phyloP scores from a whole-genome alignment of 2,329 filamentous ascomycete species.

The Didymella pomorum region DNA sequence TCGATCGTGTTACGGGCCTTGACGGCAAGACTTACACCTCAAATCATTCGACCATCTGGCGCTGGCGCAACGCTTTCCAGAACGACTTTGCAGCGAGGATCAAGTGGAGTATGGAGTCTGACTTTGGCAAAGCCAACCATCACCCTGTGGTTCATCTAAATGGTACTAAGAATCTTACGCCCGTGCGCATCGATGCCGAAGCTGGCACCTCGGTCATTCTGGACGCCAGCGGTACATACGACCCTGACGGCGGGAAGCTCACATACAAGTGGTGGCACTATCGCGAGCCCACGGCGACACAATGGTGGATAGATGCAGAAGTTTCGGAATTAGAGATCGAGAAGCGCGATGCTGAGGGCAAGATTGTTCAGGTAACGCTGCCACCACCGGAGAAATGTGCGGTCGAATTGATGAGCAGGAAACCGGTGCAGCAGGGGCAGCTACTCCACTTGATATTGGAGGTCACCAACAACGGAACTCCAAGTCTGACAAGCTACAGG shows the following conservation, averaged over 20 bases:
- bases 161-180: constrained; percentile 48
- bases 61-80: constrained; percentile 63
- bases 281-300: constrained; percentile 52
- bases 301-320: constrained; percentile 54
- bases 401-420: constrained; percentile 47
- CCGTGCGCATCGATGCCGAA: constrained; percentile 53
- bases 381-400: constrained; percentile 55
- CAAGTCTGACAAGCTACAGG: constrained; percentile 58
- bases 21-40: constrained; percentile 48
- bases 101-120: constrained; percentile 55
- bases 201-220: constrained; percentile 53
- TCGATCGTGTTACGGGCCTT: constrained; percentile 48
- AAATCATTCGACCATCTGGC: constrained; percentile 62
- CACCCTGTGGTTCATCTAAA: constrained; percentile 59
- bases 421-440: constrained; percentile 53
- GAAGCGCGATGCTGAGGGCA: constrained; percentile 38
- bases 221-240: constrained; percentile 58
- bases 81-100: constrained; percentile 60
- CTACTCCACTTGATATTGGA: constrained; percentile 60
- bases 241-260: constrained; percentile 56
- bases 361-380: constrained; percentile 50
- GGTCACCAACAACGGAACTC: constrained; percentile 56
- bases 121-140: constrained; percentile 54
- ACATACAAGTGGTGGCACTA: constrained; percentile 63
- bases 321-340: constrained; percentile 52